Evolutionary conservation across 352 stramenopile genomes (phyloP).

Genomic region (Pythium sukuiense): DNA sequence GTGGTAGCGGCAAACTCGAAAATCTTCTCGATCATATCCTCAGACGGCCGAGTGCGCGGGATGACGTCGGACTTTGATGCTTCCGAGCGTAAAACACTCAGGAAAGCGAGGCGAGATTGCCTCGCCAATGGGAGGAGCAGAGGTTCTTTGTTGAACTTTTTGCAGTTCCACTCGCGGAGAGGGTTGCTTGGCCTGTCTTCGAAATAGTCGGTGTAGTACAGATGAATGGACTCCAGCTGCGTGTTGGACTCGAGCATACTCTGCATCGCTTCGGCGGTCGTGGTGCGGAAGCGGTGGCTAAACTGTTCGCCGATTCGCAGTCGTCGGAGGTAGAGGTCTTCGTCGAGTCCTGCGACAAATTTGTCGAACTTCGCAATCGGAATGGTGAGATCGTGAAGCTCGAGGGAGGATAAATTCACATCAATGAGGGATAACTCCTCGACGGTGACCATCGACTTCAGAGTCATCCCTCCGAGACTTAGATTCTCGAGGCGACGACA

Average conservation of each 20-base stretch:
- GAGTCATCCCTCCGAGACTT: not conserved
- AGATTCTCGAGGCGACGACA: not conserved
- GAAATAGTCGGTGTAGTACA: not conserved
- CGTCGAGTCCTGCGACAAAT: not conserved
- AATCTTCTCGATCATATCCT: not conserved
- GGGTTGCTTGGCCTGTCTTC: not conserved
- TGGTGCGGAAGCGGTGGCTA: not conserved
- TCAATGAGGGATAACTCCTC: not conserved
- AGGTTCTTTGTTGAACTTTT: not conserved
- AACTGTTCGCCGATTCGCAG: not conserved
- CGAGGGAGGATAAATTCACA: not conserved
- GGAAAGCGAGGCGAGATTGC: not conserved
- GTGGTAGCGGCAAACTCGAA: not conserved
- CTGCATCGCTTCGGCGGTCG: not conserved
- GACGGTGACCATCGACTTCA: not conserved
- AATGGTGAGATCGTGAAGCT: not conserved
- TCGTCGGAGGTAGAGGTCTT: not conserved
- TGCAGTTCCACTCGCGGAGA: not conserved
- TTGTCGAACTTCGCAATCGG: not conserved
- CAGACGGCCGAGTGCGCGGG: not conserved
- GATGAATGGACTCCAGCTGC: not conserved
- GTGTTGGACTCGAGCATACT: not conserved
- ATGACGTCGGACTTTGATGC: not conserved
- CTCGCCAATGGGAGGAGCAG: not conserved
- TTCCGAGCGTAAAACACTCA: not conserved